These are phyloP conservation scores for Tricholoma hemisulphureum DNA, from an alignment of 768 basidiomycete genomes.

Conservation along the genomic window DNA sequence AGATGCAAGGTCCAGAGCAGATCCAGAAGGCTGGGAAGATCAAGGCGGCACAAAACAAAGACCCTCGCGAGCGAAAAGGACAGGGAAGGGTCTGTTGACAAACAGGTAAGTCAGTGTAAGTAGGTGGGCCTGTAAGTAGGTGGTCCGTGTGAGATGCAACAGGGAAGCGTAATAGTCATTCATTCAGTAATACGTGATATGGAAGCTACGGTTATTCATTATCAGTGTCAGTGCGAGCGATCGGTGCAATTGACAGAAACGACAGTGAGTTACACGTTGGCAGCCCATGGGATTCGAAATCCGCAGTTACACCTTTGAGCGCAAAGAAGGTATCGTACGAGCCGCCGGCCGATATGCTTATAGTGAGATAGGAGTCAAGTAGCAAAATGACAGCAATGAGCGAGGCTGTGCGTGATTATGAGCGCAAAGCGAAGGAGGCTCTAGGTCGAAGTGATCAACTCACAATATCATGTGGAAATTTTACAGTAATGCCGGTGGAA, in stretches of 20 bases:
- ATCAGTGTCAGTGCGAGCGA: neutral
- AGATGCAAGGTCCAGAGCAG: neutral
- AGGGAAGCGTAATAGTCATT: neutral
- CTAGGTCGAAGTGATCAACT: neutral
- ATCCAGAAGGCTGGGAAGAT: neutral
- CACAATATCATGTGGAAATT: neutral
- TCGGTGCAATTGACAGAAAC: neutral
- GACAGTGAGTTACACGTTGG: neutral
- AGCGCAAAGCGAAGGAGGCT: neutral
- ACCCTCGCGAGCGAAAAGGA: neutral
- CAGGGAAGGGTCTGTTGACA: neutral
- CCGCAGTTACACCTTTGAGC: neutral
- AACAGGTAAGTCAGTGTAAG: too few relatives aligned
- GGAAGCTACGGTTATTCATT: neutral
- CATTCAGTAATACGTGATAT: constrained; percentile 5
- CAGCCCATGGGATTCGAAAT: neutral
- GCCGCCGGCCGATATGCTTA: neutral
- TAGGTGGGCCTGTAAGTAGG: too few relatives aligned
- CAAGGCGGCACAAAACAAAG: neutral
- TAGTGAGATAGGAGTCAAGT: neutral
- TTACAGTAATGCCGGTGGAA: neutral
- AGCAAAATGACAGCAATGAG: neutral
- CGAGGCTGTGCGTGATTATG: constrained; percentile 3
- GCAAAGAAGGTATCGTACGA: neutral
- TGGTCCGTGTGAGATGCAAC: neutral